Conservation (phyloP, 2,329 filamentous ascomycete genomes). For the Cytospora mali region DNA sequence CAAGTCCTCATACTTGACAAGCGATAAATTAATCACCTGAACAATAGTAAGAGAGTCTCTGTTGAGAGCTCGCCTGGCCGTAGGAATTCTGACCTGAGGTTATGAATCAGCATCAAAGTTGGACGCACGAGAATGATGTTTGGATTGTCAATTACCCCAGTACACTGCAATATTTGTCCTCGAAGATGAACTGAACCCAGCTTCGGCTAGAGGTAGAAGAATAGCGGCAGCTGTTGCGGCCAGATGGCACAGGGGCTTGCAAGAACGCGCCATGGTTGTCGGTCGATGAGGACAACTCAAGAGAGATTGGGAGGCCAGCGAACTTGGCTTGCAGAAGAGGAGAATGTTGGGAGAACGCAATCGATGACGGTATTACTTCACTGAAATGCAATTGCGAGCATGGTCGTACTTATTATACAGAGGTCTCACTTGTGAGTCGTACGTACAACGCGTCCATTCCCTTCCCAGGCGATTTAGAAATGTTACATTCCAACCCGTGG, state of each 20-base stretch:
- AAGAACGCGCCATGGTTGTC: slow-evolving; percentile 11
- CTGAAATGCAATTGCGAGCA: neutral
- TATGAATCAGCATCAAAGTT: neutral
- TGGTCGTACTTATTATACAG: slow-evolving; percentile 13
- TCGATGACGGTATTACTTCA: neutral
- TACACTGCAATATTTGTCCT: slow-evolving; percentile 64
- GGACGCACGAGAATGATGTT: slow-evolving; percentile 9
- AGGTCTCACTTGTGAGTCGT: slow-evolving; percentile 9
- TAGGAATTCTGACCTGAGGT: slow-evolving; percentile 61
- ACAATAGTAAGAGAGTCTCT: slow-evolving; percentile 61
- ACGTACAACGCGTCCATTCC: slow-evolving; percentile 4
- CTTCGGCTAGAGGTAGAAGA: slow-evolving; percentile 37
- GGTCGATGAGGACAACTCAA: neutral
- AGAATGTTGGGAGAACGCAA: neutral
- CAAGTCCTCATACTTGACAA: neutral
- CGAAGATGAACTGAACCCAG: slow-evolving; percentile 50
- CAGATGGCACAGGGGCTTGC: neutral
- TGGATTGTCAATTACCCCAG: slow-evolving; percentile 54
- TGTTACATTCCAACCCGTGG: slow-evolving; percentile 27
- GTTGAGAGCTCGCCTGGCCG: slow-evolving; percentile 52
- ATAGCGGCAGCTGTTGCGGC: slow-evolving; percentile 1
- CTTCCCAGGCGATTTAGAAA: neutral
- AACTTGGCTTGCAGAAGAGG: no score
- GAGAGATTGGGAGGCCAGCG: neutral
- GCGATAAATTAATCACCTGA: slow-evolving; percentile 46